Base-by-base conservation (phyloP, 169 alveolate species). In the Babesia divergens region DNA sequence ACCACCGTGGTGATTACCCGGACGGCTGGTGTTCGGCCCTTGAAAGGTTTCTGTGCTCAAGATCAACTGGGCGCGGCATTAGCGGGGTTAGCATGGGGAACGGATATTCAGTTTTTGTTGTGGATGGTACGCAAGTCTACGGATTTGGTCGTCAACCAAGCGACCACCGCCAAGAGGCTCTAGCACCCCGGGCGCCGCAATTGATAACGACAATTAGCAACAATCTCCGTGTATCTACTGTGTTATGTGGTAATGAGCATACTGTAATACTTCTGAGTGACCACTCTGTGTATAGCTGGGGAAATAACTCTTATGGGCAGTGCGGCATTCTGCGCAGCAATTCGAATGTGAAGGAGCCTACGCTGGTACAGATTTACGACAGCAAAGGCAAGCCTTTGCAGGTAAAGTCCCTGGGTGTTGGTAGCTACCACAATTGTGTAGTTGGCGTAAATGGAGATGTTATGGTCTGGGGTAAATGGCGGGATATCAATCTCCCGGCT, bases 381-480 rank as follows among this genome's bases (percentile, higher is more conserved):
- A 8, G 47, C 22, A 20, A 56, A 9, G 76, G 52, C 2, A 18
- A 35, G 14, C 76, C 76, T 22, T 53, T 51, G 20, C 67, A 56
- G 14, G 68, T 77, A 3, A 29, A 54, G 31, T 32, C 54, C n/a
- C 62, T 77, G 11, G 44, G 74, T 29, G 67, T 47, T 0, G 88
- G 84, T 11, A 32, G 32, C 29, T 43, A 60, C 16, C 88, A 80
- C 55, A 71, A 51, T 20, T 60, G 79, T 50, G 71, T 65, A 6
- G 51, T 70, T 4, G 55, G 38, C 42, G 64, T 35, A 37, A 70
- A 44, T 6, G 79, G 74, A 2, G 64, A 43, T 34, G 68, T 80
- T 26, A 22, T 59, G 18, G 74, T 80, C 46, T 80, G 83, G 83
- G 88, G 88, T 26, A 70, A 56, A 35, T 62, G 70, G 40, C 47